Evolutionary conservation across 441 rosid genomes (phyloP).

Genomic region (Populus hybrid): DNA sequence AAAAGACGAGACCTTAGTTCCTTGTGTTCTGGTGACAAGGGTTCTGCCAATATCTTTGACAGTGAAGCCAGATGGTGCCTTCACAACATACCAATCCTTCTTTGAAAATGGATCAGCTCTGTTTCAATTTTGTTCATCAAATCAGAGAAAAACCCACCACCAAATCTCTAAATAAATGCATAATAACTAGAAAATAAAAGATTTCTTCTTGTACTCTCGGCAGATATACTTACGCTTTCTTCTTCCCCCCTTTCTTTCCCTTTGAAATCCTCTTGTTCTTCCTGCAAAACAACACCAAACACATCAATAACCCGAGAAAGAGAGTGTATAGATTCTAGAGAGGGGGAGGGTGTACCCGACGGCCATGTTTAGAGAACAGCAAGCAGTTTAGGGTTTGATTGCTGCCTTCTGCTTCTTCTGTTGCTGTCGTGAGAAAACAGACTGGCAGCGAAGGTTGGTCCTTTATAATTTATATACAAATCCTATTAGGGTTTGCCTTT

Average conservation of each 20-base stretch:
- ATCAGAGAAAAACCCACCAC: not conserved
- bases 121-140: not conserved
- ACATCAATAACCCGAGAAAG: not conserved
- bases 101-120: slow-evolving; percentile 87
- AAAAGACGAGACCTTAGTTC: slow-evolving; percentile 65
- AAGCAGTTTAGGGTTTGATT: not conserved
- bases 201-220: not conserved
- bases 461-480: not conserved
- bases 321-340: not conserved
- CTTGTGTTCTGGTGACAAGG: slow-evolving; percentile 85
- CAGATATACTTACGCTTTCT: slow-evolving; percentile 67
- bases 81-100: slow-evolving; percentile 94
- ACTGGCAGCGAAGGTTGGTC: not conserved
- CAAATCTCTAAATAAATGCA: not conserved
- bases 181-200: not conserved
- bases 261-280: slow-evolving; percentile 34
- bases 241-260: slow-evolving; percentile 84
- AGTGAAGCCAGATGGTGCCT: slow-evolving; percentile 69
- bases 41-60: slow-evolving; percentile 73
- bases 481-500: slow-evolving; percentile 8
- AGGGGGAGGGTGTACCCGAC: slow-evolving; percentile 16
- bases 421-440: not conserved
- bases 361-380: slow-evolving; percentile 22
- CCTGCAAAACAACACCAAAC: slow-evolving; percentile 1
- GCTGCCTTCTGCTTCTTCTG: not conserved